phyloP scores from a whole-genome alignment of 2,329 filamentous ascomycete genomes.

The Penicillium sp. region DNA sequence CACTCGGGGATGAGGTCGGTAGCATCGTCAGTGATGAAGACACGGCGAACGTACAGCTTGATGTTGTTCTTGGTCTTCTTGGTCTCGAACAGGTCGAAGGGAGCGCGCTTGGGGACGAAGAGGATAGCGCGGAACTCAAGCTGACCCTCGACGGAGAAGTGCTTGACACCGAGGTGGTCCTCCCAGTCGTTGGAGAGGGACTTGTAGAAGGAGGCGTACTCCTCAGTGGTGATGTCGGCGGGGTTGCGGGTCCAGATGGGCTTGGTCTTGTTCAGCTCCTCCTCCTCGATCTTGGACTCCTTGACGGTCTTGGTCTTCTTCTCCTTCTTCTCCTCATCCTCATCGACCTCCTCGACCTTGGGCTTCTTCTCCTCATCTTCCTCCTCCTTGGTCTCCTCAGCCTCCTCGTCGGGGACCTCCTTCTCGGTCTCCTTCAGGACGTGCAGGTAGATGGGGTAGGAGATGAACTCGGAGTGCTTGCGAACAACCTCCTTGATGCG shows the following conservation, averaged over 20 bases:
- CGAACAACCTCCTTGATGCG: slow-evolving; percentile 99
- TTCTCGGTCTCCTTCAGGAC: slow-evolving; percentile 99
- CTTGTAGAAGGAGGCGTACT: slow-evolving; percentile 99
- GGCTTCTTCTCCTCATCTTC: slow-evolving; percentile 91
- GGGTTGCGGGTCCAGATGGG: slow-evolving; percentile 99
- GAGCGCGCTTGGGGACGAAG: slow-evolving; percentile 98
- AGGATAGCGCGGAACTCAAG: slow-evolving; percentile 99
- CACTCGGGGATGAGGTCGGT: slow-evolving; percentile 99
- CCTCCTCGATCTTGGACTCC: slow-evolving; percentile 97
- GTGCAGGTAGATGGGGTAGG: slow-evolving; percentile 99
- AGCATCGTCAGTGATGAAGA: slow-evolving; percentile 99
- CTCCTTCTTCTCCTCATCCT: slow-evolving; percentile 83
- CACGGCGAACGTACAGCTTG: slow-evolving; percentile 99
- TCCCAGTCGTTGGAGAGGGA: slow-evolving; percentile 99
- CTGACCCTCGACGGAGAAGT: slow-evolving; percentile 99
- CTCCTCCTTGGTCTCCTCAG: slow-evolving; percentile 72
- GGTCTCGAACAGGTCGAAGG: slow-evolving; percentile 99
- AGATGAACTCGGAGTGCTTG: slow-evolving; percentile 99
- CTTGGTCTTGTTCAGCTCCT: slow-evolving; percentile 99
- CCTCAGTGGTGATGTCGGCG: slow-evolving; percentile 89
- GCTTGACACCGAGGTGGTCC: slow-evolving; percentile 99
- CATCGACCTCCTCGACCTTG: slow-evolving; percentile 90
- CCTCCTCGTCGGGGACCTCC: slow-evolving; percentile 96
- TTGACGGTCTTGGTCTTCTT: slow-evolving; percentile 99
- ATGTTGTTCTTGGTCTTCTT: slow-evolving; percentile 99